Conservation (phyloP, 768 basidiomycete genomes). For the Agrocybe praecox region DNA sequence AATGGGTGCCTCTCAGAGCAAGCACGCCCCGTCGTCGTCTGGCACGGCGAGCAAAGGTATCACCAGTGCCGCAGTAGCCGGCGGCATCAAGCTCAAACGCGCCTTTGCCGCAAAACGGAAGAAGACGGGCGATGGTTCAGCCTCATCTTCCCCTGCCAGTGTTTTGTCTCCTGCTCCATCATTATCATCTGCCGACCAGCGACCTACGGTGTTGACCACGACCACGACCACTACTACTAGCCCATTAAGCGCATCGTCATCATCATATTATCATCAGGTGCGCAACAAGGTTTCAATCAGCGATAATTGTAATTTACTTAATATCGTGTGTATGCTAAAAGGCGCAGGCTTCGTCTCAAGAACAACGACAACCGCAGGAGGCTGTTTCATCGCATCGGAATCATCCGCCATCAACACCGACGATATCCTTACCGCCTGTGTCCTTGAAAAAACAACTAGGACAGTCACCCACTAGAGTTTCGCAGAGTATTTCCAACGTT, state of each 20-base stretch:
- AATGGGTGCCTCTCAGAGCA: slow-evolving; percentile 31
- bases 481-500: background rate
- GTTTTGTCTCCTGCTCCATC: slow-evolving; percentile 1
- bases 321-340: background rate
- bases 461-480: background rate
- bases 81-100: slow-evolving; percentile 57
- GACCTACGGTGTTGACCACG: background rate
- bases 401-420: background rate
- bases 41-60: slow-evolving; percentile 31
- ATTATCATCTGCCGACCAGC: background rate
- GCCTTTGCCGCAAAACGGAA: slow-evolving; percentile 59
- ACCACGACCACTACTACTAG: too few relatives aligned
- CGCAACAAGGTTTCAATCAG: background rate
- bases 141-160: slow-evolving; percentile 19
- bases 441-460: background rate
- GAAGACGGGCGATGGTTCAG: slow-evolving; percentile 52
- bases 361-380: too few relatives aligned
- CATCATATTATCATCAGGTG: background rate
- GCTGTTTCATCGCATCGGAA: background rate
- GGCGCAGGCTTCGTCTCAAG: background rate
- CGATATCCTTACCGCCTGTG: background rate
- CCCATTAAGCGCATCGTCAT: background rate
- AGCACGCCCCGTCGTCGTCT: slow-evolving; percentile 18
- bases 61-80: slow-evolving; percentile 40
- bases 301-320: background rate